phyloP scores from a whole-genome alignment of 2,329 filamentous ascomycete genomes.

The Exophiala mesophila region DNA sequence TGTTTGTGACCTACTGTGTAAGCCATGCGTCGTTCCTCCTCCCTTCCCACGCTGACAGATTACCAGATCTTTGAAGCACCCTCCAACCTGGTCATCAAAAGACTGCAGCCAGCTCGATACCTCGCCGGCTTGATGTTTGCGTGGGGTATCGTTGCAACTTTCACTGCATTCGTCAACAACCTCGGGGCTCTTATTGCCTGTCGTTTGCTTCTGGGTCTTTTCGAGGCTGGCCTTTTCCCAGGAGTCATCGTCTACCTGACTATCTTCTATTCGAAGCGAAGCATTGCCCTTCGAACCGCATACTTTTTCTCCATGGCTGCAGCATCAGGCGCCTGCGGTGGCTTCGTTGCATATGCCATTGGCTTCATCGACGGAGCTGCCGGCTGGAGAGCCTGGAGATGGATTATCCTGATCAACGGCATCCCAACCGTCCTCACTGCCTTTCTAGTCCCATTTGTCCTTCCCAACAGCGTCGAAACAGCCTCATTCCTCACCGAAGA shows the following conservation, averaged over 20 bases:
- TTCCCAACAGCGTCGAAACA: slow-evolving; percentile 50
- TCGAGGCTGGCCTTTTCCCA: slow-evolving; percentile 61
- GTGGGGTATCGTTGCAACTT: slow-evolving; percentile 7
- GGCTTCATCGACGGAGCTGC: slow-evolving; percentile 55
- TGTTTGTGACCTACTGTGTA: slow-evolving; percentile 18
- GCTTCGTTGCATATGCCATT: slow-evolving; percentile 47
- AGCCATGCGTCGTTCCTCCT: background rate
- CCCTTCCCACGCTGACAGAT: background rate
- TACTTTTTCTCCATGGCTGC: slow-evolving; percentile 65
- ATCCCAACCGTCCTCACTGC: slow-evolving; percentile 54
- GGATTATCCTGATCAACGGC: slow-evolving; percentile 60
- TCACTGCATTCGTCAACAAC: slow-evolving; percentile 11
- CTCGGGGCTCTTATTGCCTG: slow-evolving; percentile 56
- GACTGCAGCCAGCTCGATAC: slow-evolving; percentile 6
- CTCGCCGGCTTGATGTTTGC: slow-evolving; percentile 3
- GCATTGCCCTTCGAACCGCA: slow-evolving; percentile 60
- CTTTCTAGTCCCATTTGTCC: slow-evolving; percentile 45
- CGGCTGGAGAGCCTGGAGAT: slow-evolving; percentile 1
- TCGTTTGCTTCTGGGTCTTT: slow-evolving; percentile 57
- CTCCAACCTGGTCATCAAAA: slow-evolving; percentile 9
- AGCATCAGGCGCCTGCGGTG: slow-evolving; percentile 60
- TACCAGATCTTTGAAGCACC: slow-evolving; percentile 7
- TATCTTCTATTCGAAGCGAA: slow-evolving; percentile 53
- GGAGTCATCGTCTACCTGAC: slow-evolving; percentile 49
- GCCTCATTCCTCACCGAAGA: slow-evolving; percentile 50